Evolutionary conservation across 129 eudicot genomes (phyloP).

Genomic region (Artemisia tridentata): DNA sequence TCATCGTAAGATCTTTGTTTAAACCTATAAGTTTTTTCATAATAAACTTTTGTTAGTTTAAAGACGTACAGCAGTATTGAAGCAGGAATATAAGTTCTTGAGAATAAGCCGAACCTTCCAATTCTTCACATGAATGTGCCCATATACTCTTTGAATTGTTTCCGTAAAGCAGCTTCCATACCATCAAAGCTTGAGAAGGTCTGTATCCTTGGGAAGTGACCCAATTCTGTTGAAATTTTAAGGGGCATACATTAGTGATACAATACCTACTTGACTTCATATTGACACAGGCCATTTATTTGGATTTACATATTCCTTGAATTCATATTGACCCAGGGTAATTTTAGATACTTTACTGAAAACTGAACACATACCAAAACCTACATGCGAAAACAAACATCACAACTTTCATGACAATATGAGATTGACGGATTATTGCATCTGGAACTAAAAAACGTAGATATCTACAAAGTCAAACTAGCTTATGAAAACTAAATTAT

Average conservation of each 20-base stretch:
- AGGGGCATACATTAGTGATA: neutral
- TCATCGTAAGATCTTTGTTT: constrained; percentile 69
- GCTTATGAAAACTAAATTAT: neutral
- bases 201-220: constrained; percentile 77
- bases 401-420: too few species aligned
- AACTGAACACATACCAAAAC: too few species aligned
- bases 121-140: constrained; percentile 70
- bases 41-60: constrained; percentile 5
- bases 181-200: constrained; percentile 89
- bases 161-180: constrained; percentile 91
- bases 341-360: too few species aligned
- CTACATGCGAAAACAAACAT: too few species aligned
- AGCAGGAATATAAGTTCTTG: neutral
- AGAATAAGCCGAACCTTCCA: constrained; percentile 57
- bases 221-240: constrained; percentile 62
- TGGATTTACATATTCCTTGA: too few species aligned
- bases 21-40: constrained; percentile 45
- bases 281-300: too few species aligned
- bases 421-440: too few species aligned
- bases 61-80: neutral
- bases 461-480: neutral
- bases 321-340: too few species aligned
- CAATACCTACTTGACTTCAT: too few species aligned
- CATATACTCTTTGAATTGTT: constrained; percentile 56
- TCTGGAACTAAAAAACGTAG: neutral